Conservation (phyloP, 257 asterid genomes). For the Mentha longifolia region DNA sequence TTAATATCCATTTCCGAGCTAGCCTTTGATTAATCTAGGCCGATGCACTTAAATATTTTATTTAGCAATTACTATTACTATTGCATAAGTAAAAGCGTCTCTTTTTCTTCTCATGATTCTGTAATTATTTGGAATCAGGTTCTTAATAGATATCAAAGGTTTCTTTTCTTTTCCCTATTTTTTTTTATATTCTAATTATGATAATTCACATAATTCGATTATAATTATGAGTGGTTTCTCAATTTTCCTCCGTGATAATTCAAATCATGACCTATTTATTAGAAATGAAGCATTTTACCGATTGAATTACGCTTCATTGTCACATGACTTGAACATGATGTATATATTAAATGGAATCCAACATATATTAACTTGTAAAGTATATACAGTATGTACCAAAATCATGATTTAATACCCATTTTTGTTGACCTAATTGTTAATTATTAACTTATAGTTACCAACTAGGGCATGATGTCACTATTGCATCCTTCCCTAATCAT, state of each 20-base stretch:
- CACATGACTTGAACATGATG: too few relatives aligned
- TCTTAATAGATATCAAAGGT: constrained; percentile 17
- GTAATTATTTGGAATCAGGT: constrained; percentile 18
- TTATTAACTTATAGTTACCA: neutral
- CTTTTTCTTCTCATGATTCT: too few relatives aligned
- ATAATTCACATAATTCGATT: too few relatives aligned
- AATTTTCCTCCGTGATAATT: too few relatives aligned
- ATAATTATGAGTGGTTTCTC: too few relatives aligned
- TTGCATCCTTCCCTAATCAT: neutral
- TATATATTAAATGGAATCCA: neutral
- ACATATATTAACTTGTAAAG: neutral
- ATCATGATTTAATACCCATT: neutral
- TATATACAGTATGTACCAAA: neutral
- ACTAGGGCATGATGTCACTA: neutral
- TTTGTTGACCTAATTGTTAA: neutral
- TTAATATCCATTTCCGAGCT: too few relatives aligned
- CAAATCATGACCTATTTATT: too few relatives aligned
- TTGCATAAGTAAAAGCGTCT: too few relatives aligned
- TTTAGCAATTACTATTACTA: too few relatives aligned
- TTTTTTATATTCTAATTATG: neutral
- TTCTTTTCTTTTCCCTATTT: neutral
- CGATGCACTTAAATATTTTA: neutral
- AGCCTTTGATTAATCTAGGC: neutral
- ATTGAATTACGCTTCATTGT: too few relatives aligned
- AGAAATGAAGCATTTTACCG: too few relatives aligned